phyloP scores from a whole-genome alignment of 352 stramenopile species.

The Phytopythium montanum region DNA sequence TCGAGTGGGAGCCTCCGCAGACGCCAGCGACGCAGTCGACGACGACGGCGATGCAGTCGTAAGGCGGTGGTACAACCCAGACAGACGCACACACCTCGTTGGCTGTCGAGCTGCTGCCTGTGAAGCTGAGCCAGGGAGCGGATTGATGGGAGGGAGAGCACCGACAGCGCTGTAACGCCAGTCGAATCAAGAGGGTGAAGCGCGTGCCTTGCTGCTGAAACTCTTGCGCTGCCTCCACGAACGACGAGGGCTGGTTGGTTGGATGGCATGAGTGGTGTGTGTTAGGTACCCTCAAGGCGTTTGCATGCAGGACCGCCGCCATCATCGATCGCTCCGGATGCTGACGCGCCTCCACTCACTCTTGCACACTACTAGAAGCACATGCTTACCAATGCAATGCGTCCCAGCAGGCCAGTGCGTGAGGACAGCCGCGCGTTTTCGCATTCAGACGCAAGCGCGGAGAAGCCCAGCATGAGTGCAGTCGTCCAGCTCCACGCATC shows the following conservation, averaged over 20 bases:
- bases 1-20: conserved; percentile 93
- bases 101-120: neutral
- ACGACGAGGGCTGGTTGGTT: neutral
- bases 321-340: neutral
- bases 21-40: conserved; percentile 13
- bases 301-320: neutral
- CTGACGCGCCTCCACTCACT: neutral
- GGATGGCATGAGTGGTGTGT: neutral
- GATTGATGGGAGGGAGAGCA: neutral
- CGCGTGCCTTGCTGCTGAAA: conserved; percentile 2
- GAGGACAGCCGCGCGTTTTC: neutral
- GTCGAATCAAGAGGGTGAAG: neutral
- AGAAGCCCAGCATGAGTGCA: neutral
- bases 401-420: neutral
- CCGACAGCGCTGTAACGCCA: neutral
- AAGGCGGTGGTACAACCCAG: too few relatives aligned
- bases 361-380: neutral
- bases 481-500: neutral
- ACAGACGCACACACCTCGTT: too few relatives aligned
- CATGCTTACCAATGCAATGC: neutral
- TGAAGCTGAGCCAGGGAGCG: neutral
- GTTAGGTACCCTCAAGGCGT: neutral
- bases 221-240: neutral
- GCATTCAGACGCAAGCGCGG: neutral
- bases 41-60: conserved; percentile 1